A percentile compares a stretch with the other conserved stretches of the same genome.
Conservation (phyloP, 257 asterid genomes). For the Catharanthus roseus region DNA sequence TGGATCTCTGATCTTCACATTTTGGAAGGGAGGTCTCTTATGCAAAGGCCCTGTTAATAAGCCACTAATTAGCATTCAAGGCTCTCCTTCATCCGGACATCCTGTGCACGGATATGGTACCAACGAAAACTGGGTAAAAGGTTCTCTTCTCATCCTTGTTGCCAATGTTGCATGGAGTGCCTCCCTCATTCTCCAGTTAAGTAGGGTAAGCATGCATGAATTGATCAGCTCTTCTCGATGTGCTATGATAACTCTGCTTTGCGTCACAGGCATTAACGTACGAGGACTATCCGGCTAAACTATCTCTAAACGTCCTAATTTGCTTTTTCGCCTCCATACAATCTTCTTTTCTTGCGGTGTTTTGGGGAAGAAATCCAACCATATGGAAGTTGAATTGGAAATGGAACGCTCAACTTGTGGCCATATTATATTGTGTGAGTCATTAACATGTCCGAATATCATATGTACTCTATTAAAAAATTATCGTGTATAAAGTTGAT, state of each 20-base stretch:
- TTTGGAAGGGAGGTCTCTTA: conserved; percentile 22
- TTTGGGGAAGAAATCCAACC: neutral
- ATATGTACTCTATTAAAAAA: too few relatives aligned
- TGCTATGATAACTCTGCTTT: too few relatives aligned
- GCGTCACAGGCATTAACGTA: neutral
- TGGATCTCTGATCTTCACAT: conserved; percentile 21
- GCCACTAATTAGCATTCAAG: conserved; percentile 9
- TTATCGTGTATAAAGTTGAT: too few relatives aligned
- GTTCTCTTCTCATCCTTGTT: conserved; percentile 14
- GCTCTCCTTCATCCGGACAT: too few relatives aligned
- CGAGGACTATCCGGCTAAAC: neutral
- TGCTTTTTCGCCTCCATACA: neutral
- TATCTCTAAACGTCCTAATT: neutral
- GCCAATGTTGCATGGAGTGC: conserved; percentile 17
- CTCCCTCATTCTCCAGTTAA: conserved; percentile 23
- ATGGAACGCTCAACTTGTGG: too few relatives aligned
- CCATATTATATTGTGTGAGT: too few relatives aligned
- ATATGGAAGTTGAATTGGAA: too few relatives aligned
- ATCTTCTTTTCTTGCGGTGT: neutral
- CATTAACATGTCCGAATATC: too few relatives aligned
- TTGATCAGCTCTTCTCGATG: too few relatives aligned
- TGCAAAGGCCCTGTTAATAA: conserved; percentile 1
- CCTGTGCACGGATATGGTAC: neutral
- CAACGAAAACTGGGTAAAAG: conserved; percentile 18
- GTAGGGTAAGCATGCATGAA: too few relatives aligned